Base-by-base conservation (phyloP, 2,329 filamentous ascomycete species). In the Emmonsiellopsis sp. region DNA sequence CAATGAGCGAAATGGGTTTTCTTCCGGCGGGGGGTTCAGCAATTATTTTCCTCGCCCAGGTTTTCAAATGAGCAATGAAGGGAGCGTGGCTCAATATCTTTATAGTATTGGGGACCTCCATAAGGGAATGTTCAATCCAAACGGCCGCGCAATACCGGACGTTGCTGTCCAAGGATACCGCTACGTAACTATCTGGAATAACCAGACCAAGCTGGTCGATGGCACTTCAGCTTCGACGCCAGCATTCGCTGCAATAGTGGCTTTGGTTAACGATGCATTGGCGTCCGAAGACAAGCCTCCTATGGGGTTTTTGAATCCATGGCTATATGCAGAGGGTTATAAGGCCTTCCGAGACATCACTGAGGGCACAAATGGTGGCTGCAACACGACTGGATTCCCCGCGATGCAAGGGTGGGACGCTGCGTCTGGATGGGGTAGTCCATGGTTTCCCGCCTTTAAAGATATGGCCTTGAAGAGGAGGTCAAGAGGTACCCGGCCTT, bases 71-170 rank as follows among this genome's bases (percentile, higher is more conserved):
- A 62, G 63, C 16, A 47, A 35, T 8, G 30, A 26, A n/a, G 10
- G 35, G 16, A 47, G 44, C 31, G 31, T 47, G 26, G 8, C 44
- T 4, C 44, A 30, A 16, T 47, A 47, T 20, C 44, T 47, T 16
- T 47, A 26, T 9, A 35, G 20, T 11, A 47, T 47, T 35, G 31
- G 31, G 13, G 11, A 15, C n/a, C 44, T 47, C n/a, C 44, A 47
- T n/a, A 34, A 30, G 30, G 74, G 73, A 0, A 57, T 77, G 7
- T 79, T 74, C 59, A 77, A 77, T 58, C 62, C 64, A 59, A 35
- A 77, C 9, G 83, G 83, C 0, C 75, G 83, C 54, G 83, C 70
- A 0, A 79, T 82, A 56, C 82, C 83, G 0, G 83, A 86, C 59
- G 73, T 85, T 13, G 69, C 82, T 0, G 80, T 80, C 13, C 80